Evolutionary conservation across 2,329 filamentous ascomycete genomes (phyloP).

Genomic region (Verticillium nubilum): DNA sequence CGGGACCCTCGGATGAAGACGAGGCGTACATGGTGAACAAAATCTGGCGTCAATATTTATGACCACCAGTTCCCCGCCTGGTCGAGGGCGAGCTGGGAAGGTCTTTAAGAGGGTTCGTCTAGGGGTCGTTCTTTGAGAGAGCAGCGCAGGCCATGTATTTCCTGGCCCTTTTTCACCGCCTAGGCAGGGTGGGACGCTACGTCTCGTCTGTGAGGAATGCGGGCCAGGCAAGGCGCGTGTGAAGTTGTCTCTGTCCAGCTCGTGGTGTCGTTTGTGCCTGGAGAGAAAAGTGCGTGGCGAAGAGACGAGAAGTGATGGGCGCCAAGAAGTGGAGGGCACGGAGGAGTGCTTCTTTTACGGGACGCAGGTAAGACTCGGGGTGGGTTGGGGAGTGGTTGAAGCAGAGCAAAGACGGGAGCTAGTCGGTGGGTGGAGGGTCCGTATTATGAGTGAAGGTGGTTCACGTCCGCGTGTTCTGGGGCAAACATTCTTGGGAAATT

Average conservation of each 20-base stretch:
- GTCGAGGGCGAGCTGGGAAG: neutral
- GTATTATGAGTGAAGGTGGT: neutral
- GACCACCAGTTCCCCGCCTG: neutral
- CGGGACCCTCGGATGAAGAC: neutral
- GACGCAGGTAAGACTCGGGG: neutral
- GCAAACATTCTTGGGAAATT: neutral
- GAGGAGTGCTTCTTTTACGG: neutral
- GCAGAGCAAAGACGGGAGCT: neutral
- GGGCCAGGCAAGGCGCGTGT: neutral
- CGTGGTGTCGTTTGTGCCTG: neutral
- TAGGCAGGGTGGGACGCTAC: neutral
- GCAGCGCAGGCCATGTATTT: neutral
- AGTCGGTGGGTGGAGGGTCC: neutral
- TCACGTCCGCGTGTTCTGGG: neutral
- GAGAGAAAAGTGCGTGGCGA: neutral
- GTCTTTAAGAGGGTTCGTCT: neutral
- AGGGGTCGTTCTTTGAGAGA: neutral
- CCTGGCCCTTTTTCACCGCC: neutral
- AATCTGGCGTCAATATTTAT: neutral
- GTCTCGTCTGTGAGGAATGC: neutral
- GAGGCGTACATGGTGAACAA: neutral
- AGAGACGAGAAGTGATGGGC: neutral
- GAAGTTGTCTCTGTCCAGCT: slow-evolving; percentile 1
- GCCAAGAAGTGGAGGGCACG: neutral
- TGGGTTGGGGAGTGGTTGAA: neutral